These are phyloP conservation scores for Eimeria falciformis DNA, from an alignment of 169 alveolate genomes.

Conservation along the genomic window DNA sequence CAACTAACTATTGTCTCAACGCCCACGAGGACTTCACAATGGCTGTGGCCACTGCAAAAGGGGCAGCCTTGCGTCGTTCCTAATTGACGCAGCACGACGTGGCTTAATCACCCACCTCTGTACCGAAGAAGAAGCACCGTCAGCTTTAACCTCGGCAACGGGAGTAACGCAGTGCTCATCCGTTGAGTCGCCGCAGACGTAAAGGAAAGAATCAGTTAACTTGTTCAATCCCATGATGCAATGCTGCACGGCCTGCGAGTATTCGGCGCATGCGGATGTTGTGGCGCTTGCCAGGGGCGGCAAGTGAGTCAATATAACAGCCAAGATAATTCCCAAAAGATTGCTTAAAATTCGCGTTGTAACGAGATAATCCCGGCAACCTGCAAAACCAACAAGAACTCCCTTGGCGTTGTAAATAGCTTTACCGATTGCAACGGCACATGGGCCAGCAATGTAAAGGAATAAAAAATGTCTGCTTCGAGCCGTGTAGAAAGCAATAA, in stretches of 20 bases:
- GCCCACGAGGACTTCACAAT: no score
- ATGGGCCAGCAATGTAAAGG: no score
- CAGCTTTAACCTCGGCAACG: neutral
- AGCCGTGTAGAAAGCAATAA: no score
- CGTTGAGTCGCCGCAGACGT: conserved; percentile 1
- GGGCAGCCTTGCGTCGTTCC: no score
- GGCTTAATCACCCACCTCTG: neutral
- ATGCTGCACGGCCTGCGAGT: conserved; percentile 32
- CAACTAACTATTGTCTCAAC: no score
- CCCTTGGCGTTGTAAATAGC: neutral
- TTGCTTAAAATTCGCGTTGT: conserved; percentile 68
- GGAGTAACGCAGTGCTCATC: conserved; percentile 14
- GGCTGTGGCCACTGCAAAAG: no score
- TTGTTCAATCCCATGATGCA: conserved; percentile 48
- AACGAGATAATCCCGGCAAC: conserved; percentile 50
- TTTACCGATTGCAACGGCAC: no score
- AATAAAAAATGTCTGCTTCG: no score
- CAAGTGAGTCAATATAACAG: conserved; percentile 61
- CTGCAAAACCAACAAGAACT: conserved; percentile 43
- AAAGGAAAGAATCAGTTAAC: conserved; percentile 25
- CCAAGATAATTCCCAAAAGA: conserved; percentile 68
- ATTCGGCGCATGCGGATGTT: conserved; percentile 8
- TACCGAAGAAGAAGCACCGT: neutral
- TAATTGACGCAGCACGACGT: no score
- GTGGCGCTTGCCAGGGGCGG: conserved; percentile 69